Evolutionary conservation across 2,329 filamentous ascomycete genomes (phyloP), one percentile per base, ranked within the genome.

Genomic region (Pleoardoris graminearum): DNA sequence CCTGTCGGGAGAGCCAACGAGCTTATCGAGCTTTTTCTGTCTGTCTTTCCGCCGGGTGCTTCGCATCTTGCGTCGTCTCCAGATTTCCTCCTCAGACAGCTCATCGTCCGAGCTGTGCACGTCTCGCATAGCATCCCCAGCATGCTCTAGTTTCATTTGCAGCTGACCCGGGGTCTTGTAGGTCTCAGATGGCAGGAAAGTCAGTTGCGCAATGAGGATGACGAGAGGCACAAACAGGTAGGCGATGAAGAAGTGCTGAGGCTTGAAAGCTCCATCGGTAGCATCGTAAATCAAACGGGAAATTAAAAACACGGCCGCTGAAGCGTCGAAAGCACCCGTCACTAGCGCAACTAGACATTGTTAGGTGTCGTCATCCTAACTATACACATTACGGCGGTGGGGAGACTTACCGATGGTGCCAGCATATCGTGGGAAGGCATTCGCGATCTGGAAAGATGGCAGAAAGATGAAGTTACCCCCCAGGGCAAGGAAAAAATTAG

Each of bases 391-490:
- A 14, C 17, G 36, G 17, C 17, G 4, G 6, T 25, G 17, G 42
- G 29, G 3, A 21, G 30, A 27, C 43, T 35, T 46, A 46, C 43
- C 43, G 57, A 95, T 90, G n/a, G 90, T 76, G 1, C 90, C 90
- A 1, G 89, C 89, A 65, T 87, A 82, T 44, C 81, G 81, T 1
- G 90, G 90, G 66, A 95, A 93, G 2, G 90, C 86, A 70, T 94
- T 94, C 33, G 89, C 91, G 33, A 94, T 82, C 69, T 94, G 90
- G 72, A 93, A 93, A 3, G 87, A 89, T 7, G 89, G 86, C 51
- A 94, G 90, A 72, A 91, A 94, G 46, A 90, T 83, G 63, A 91
- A 92, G 2, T 89, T 88, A 0, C 90, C 90, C 17, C 89, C 90
- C 1, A 93, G 79, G 0, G 89, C 88, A 7, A 94, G 80, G 50